Percentiles rank a stretch among this genome's conserved stretches.
Evolutionary conservation across 805 yeast species (phyloP).

Genomic region (Debaryomyces prosopidis): DNA sequence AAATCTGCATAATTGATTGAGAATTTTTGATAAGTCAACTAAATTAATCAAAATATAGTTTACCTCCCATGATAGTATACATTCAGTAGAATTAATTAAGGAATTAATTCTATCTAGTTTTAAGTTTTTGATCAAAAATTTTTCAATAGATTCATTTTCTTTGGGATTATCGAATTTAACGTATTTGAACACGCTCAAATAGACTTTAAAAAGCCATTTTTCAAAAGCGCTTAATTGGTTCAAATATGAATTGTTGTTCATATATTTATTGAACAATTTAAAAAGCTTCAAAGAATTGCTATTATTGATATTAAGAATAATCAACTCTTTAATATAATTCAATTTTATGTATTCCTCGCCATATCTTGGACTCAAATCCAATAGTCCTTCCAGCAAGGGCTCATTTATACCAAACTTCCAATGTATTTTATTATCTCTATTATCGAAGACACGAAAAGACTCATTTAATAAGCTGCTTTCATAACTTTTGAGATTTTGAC

Average conservation of each 20-base stretch:
- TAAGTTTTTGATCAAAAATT: conserved; percentile 31
- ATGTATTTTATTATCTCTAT: conserved; percentile 57
- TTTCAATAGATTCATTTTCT: conserved; percentile 23
- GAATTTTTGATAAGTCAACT: conserved; percentile 15
- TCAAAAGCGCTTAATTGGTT: conserved; percentile 22
- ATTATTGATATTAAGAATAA: conserved; percentile 34
- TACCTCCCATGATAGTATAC: conserved; percentile 17
- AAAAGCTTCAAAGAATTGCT: conserved; percentile 23
- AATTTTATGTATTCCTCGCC: conserved; percentile 33
- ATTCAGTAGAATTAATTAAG: conserved; percentile 13
- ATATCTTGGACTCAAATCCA: conserved; percentile 20
- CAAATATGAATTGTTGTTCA: conserved; percentile 12
- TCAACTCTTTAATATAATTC: conserved; percentile 38
- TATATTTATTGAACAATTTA: conserved; percentile 24
- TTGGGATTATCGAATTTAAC: conserved; percentile 19
- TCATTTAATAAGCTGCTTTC: conserved; percentile 6
- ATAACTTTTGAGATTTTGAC: conserved; percentile 13
- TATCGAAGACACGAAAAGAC: conserved; percentile 40
- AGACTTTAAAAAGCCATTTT: conserved; percentile 24
- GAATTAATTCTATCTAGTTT: conserved; percentile 25
- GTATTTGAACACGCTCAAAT: conserved; percentile 26
- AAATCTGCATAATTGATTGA: not conserved
- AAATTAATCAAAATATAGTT: conserved; percentile 16
- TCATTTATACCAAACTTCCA: conserved; percentile 51
- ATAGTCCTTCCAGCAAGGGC: conserved; percentile 10